Base-by-base conservation (phyloP, 495 filamentous ascomycete species). In the Penicillium cosmopolitanum region DNA sequence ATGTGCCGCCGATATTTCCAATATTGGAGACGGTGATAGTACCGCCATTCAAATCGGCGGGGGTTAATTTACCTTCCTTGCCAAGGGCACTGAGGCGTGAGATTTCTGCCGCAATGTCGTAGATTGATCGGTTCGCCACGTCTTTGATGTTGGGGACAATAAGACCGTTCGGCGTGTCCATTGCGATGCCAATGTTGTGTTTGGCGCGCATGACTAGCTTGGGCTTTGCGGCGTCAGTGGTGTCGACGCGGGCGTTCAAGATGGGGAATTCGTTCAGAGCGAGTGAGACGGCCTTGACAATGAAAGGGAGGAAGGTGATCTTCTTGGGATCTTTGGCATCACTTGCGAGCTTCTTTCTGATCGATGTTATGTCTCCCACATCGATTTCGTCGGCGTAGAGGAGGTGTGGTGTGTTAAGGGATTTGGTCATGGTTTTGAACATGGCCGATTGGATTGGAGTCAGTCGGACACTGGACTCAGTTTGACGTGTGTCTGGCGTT, bases 341-440 rank as follows among this genome's bases (percentile, higher is more conserved):
- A 67, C 61, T 66, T 51, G 65, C 63, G 18, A 97, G 82, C 42
- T 83, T 85, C 36, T 76, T 70, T 16, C 95, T 88, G 36, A 97
- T 78, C 36, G 82, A 75, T 42, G 84, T 85, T 2, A 98, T 80
- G 18, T 84, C 74, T 53, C 86, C 85, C 66, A 97, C 84, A 69
- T 92, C 87, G 38, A 96, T 79, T 69, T 93, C 89, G 71, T 96
- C 91, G 12, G 91, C 86, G 73, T 92, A 99, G 50, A 96, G 84
- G 72, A 99, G 96, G 73, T 98, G 96, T 0, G 95, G 96, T 60
- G 94, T 98, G 48, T 66, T 84, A 61, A 99, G 80, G 16, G 93
- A 96, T 43, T 85, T 85, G 19, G 94, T 98, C 96, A 99, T 99
- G n/a, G 86, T 85, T 73, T 95, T 97, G 85, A 96, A 97, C 96